Base-by-base conservation (phyloP, 495 filamentous ascomycete species). In the Hyaloscypha hepaticicola region DNA sequence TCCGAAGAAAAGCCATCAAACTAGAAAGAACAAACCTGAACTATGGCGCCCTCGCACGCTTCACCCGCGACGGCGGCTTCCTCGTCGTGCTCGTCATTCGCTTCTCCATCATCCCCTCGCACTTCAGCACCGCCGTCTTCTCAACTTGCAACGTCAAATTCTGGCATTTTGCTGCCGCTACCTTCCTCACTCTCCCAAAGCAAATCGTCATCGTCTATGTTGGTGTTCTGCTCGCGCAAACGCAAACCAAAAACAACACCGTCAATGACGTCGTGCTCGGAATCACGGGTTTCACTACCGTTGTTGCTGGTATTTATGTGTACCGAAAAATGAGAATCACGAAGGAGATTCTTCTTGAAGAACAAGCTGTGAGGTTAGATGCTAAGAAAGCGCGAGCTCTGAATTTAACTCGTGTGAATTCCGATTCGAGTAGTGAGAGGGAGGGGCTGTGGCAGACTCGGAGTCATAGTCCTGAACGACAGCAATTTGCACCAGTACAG, bases 201-300 rank as follows among this genome's bases (percentile, higher is more conserved):
- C 73, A 75, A 26, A 69, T 74, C 60, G 67, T 75, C 57, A 63
- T 75, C 52, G 73, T 75, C 31, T 75, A 75, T 60, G 66, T 75
- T 29, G 73, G 73, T 60, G 72, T 74, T 25, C 68, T 75, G n/a
- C 67, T 75, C 9, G 24, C 69, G 0, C 38, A 68, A 45, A 4
- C 6, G 33, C 49, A 64, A 0, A 59, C 65, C 5, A 66, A 64
- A 33, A 65, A 73, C 58, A 60, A 70, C 64, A 62, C 58, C 31
- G 51, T 69, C 58, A 73, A 75, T 51, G 68, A 64, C 63, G 61
- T 75, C 28, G 70, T 74, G 9, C 70, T 74, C 24, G 67, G 52
- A 25, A 50, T 74, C 24, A 70, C 66, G 19, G 63, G 67, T 16
- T 29, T 50, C 21, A 31, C 69, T 26, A 75, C 73, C 38, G 58